Evolutionary conservation across 768 basidiomycete genomes (phyloP).

Genomic region (Naematelia aurantialba): DNA sequence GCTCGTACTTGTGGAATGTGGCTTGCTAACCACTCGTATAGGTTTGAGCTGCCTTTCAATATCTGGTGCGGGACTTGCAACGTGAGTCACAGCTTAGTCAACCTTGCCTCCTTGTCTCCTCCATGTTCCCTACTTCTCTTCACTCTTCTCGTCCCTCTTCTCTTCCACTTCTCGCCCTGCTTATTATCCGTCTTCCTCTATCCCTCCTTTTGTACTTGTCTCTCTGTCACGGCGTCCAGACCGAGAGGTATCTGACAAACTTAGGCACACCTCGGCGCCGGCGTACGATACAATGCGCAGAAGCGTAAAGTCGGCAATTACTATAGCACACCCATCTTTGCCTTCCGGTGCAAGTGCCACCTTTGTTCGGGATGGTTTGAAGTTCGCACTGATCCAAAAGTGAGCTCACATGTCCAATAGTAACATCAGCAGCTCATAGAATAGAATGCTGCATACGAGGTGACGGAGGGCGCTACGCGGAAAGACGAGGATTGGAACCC

Average conservation of each 20-base stretch:
- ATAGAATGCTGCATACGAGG: slow-evolving; percentile 93
- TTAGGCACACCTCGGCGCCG: slow-evolving; percentile 81
- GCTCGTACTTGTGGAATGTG: not conserved
- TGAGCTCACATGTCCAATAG: slow-evolving; percentile 45
- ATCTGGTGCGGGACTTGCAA: slow-evolving; percentile 78
- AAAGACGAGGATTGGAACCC: slow-evolving; percentile 98
- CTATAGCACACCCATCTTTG: slow-evolving; percentile 88
- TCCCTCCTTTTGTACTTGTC: not conserved
- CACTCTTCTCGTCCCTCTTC: not conserved
- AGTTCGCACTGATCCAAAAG: slow-evolving; percentile 96
- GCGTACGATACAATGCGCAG: slow-evolving; percentile 99
- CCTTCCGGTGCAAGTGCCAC: slow-evolving; percentile 97
- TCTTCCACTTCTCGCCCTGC: not conserved
- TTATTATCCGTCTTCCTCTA: not conserved
- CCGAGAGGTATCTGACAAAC: not conserved
- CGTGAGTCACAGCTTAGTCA: slow-evolving; percentile 23
- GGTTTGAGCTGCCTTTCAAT: slow-evolving; percentile 86
- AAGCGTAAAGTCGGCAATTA: slow-evolving; percentile 96
- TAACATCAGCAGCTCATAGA: not conserved
- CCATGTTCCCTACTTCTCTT: not conserved
- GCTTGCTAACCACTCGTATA: slow-evolving; percentile 1
- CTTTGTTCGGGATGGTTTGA: slow-evolving; percentile 96
- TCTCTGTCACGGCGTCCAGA: not conserved
- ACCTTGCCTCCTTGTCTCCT: not conserved
- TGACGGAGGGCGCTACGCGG: slow-evolving; percentile 83